These are phyloP conservation scores for Mucor lusitanicus DNA, from an alignment of 371 early-diverging fungal species.

Conservation along the genomic window DNA sequence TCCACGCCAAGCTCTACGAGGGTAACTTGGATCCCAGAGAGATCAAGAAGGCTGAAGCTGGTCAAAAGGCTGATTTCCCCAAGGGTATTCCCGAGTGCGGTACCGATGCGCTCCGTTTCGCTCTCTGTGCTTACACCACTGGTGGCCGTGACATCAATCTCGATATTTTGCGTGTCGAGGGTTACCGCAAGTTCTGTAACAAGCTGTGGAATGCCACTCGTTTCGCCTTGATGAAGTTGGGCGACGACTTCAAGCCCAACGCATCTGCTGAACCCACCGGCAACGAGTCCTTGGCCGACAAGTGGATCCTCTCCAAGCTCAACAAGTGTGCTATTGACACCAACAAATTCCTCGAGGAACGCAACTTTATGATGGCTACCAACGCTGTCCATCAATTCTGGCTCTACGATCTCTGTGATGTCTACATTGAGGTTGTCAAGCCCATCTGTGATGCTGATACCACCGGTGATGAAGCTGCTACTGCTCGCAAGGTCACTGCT, in stretches of 20 bases:
- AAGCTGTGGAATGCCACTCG: constrained; percentile 99
- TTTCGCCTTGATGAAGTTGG: constrained; percentile 93
- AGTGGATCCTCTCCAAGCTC: constrained; percentile 93
- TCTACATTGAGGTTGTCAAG: constrained; percentile 95
- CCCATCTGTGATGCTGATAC: constrained; percentile 77
- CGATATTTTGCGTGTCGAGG: constrained; percentile 96
- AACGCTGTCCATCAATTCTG: constrained; percentile 92
- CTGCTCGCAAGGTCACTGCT: constrained; percentile 61
- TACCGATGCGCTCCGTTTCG: constrained; percentile 98
- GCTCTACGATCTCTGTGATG: constrained; percentile 98
- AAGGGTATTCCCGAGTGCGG: constrained; percentile 99
- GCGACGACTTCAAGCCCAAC: constrained; percentile 76
- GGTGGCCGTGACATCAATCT: constrained; percentile 96
- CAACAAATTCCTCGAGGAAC: constrained; percentile 76
- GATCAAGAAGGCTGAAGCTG: constrained; percentile 83
- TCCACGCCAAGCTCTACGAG: constrained; percentile 77
- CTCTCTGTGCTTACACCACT: constrained; percentile 92
- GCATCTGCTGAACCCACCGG: constrained; percentile 70
- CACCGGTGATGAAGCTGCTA: constrained; percentile 44
- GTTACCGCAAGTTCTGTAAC: constrained; percentile 99
- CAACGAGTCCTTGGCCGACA: constrained; percentile 84
- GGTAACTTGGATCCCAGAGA: constrained; percentile 97
- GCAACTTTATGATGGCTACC: constrained; percentile 97
- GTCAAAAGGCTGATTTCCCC: constrained; percentile 94
- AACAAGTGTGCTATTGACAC: constrained; percentile 80